Base-by-base conservation (phyloP, 1,284 basidiomycete genomes). In the Ganoderma multipileum region DNA sequence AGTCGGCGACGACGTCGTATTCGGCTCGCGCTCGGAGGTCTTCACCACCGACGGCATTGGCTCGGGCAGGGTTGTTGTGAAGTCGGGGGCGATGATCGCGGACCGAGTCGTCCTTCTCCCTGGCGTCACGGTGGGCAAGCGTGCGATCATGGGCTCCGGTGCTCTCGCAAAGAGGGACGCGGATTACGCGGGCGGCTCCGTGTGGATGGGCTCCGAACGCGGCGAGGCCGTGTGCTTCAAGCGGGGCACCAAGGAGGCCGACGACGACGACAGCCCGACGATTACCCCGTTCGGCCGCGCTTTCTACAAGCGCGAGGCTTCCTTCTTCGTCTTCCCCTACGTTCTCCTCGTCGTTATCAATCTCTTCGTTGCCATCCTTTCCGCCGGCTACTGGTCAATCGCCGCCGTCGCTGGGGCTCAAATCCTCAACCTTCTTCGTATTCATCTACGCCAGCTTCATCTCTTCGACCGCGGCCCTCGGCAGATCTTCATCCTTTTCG, bases 201-300 rank as follows among this genome's bases (percentile, higher is more conserved):
- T 81, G 0, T 85, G 84, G 84, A 82, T 85, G 72, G 84, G 84
- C 23, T 81, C 81, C 69, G 82, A 81, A 41, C 74, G 72, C 23
- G 80, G 81, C n/a, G 79, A 81, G 64, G 80, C 81, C 9, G 77
- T 84, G 16, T 73, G 72, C 38, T 73, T 73, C 72, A 73, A 71
- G 70, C 63, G 7, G 36, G 69, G 66, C 44, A 47, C 41, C 33
- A 64, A 65, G 60, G 68, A 74, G 62, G 64, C 66, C n/a, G 36
- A 23, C 39, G 72, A 74, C 61, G 71, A 71, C 26, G 71, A 79
- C 66, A 30, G n/a, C 14, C 65, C 71, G 26, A 84, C 83, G 2
- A 81, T 75, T 38, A 84, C 83, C 2, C 84, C 84, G 3, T 86
- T 86, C 71, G 83, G 83, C n/a, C 78, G 80, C 64, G 84, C 84